These are phyloP conservation scores for Puccinia coronata DNA, from an alignment of 1,284 basidiomycete species.

Conservation along the genomic window DNA sequence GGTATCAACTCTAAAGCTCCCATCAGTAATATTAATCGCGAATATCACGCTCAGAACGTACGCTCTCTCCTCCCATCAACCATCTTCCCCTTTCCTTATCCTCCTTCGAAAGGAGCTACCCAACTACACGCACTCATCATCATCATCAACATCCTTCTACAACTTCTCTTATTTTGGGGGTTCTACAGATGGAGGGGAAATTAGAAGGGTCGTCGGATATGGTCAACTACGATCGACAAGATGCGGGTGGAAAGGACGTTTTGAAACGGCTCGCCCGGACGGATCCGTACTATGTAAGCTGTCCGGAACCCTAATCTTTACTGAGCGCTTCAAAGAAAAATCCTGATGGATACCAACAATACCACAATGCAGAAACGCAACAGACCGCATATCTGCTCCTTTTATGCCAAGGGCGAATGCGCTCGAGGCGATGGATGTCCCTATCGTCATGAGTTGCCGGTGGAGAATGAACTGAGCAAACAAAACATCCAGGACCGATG, in stretches of 20 bases:
- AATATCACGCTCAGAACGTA: slow-evolving; percentile 93
- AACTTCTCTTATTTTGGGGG: neutral
- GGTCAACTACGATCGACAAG: slow-evolving; percentile 56
- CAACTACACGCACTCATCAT: too few relatives aligned
- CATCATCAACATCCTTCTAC: neutral
- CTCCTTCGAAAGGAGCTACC: too few relatives aligned
- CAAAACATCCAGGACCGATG: slow-evolving; percentile 89
- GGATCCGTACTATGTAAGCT: slow-evolving; percentile 78
- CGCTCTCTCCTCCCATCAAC: slow-evolving; percentile 58
- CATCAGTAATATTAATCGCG: slow-evolving; percentile 87
- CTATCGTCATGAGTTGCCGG: slow-evolving; percentile 87
- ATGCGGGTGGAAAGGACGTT: slow-evolving; percentile 80
- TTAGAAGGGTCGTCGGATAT: slow-evolving; percentile 53
- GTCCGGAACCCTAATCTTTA: neutral
- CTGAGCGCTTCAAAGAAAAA: too few relatives aligned
- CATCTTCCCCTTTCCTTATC: neutral
- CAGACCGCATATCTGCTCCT: slow-evolving; percentile 87
- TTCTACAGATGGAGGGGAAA: slow-evolving; percentile 39
- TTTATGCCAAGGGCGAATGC: slow-evolving; percentile 94
- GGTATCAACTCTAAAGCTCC: slow-evolving; percentile 84
- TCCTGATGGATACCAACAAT: neutral
- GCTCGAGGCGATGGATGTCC: slow-evolving; percentile 88
- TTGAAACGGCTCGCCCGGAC: slow-evolving; percentile 87
- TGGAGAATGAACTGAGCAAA: slow-evolving; percentile 76
- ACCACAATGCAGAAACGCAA: slow-evolving; percentile 71